Evolutionary conservation across 352 stramenopile species (phyloP).

Genomic region (Lagenidium sp.): DNA sequence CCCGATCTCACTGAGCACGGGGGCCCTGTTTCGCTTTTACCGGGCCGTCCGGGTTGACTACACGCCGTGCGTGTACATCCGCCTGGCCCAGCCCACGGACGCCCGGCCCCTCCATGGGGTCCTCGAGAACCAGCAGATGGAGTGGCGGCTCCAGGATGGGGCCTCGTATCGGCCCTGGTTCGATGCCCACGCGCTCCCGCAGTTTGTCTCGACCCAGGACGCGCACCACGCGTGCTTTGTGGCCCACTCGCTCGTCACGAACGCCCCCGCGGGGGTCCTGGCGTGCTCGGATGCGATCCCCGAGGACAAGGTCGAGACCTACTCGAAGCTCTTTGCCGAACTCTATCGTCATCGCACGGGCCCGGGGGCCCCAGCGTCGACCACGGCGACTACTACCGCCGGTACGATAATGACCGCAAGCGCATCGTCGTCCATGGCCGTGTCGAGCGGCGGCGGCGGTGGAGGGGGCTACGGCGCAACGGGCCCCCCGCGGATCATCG

Average conservation of each 20-base stretch:
- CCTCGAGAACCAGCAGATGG: conserved; percentile 21
- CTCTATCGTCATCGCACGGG: conserved; percentile 38
- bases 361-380: conserved; percentile 3
- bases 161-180: conserved; percentile 37
- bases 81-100: conserved; percentile 11
- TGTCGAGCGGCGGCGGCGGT: too few species aligned
- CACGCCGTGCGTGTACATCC: conserved; percentile 24
- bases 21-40: conserved; percentile 50
- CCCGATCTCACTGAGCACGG: conserved; percentile 26
- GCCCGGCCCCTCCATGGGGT: conserved; percentile 19
- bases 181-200: conserved; percentile 12
- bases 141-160: conserved; percentile 20
- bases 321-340: conserved; percentile 50
- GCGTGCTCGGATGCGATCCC: conserved; percentile 40
- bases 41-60: conserved; percentile 42
- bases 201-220: conserved; percentile 31
- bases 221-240: conserved; percentile 48
- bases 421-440: neutral
- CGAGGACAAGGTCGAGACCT: conserved; percentile 29
- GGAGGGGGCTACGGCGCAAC: neutral
- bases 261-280: conserved; percentile 25
- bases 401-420: neutral
- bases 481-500: conserved; percentile 63
- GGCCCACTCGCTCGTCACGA: conserved; percentile 23
- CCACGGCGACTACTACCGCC: conserved; percentile 1